Evolutionary conservation across 495 filamentous ascomycete species (phyloP).

Genomic region (Aspergillus heteromorphus): DNA sequence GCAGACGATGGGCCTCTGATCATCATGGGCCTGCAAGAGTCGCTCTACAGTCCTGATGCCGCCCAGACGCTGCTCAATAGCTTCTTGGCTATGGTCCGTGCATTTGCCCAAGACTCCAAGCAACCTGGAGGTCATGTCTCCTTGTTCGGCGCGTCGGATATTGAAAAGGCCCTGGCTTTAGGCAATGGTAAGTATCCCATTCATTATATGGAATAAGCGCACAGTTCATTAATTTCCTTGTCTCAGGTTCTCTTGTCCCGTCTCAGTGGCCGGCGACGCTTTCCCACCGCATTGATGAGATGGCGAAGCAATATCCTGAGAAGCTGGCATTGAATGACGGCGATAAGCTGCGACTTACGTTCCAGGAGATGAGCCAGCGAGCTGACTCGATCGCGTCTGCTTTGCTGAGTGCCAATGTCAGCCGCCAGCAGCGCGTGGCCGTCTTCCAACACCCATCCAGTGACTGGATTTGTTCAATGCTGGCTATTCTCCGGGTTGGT

Average conservation of each 20-base stretch:
- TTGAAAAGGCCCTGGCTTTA: background rate
- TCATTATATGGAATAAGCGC: background rate
- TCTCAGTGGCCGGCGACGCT: background rate
- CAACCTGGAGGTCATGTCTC: background rate
- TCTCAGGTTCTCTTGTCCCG: background rate
- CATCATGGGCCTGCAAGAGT: background rate
- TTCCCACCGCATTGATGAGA: background rate
- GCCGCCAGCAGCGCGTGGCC: slow-evolving; percentile 6
- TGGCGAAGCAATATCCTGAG: background rate
- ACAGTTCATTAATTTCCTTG: background rate
- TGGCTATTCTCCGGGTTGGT: no score
- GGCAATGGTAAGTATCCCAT: background rate
- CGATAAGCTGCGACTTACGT: background rate
- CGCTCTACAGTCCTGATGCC: slow-evolving; percentile 1
- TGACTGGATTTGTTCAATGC: slow-evolving; percentile 12
- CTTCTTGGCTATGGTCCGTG: slow-evolving; percentile 17
- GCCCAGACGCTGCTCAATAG: slow-evolving; percentile 6
- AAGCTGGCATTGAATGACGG: slow-evolving; percentile 11
- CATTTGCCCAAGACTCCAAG: background rate
- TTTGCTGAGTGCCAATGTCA: background rate
- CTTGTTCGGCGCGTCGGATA: background rate
- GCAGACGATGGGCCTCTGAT: slow-evolving; percentile 5
- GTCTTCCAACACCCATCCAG: slow-evolving; percentile 17
- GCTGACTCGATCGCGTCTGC: slow-evolving; percentile 7
- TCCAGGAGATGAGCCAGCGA: background rate